Evolutionary conservation across 108 stramenopile species (phyloP), one percentile per base, ranked within the genome.

Genomic region (Nannochloropsis gaditana): DNA sequence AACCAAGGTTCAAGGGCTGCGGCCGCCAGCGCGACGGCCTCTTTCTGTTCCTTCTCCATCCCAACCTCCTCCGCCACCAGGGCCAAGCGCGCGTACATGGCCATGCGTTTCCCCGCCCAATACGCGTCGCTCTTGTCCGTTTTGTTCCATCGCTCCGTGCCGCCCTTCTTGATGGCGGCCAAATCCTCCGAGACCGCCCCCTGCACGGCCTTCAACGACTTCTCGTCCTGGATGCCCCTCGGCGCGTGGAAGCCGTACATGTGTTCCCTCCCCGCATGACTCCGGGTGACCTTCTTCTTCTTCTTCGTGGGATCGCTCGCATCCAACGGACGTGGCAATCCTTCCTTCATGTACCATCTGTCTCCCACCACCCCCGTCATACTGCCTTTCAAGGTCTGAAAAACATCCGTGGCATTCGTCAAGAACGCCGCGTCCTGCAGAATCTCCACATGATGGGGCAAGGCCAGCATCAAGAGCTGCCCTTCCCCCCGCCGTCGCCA

Each of bases 61-160:
- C 90, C 90, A 19, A 91, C 44, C 43, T 90, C 87, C 42, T 91
- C 90, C 11, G 90, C 91, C 45, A 91, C 87, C 41, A 91, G 87
- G n/a, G 90, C 91, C 15, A 91, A 82, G 41, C 89, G 43, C 11
- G 87, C 83, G 45, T 84, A 44, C 44, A 43, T 21, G 42, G 90
- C 91, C 80, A 90, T 80, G 43, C 90, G 44, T 43, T 90, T 88
- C 17, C 89, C 83, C 43, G 31, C 79, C 84, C 87, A 82, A 84
- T 88, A 87, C 6, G 86, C 84, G 80, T 84, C 79, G 83, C 84
- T 84, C 5, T 80, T 73, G 45, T 87, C 87, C 45, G 84, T 45
- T 42, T 83, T 79, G 21, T 79, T 82, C 43, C 83, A 83, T 15
- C 79, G 83, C 45, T 44, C 42, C 44, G 80, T 45, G 43, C n/a